Evolutionary conservation across 1,139 yeast species (phyloP).

Genomic region (Suhomyces atakaporum): DNA sequence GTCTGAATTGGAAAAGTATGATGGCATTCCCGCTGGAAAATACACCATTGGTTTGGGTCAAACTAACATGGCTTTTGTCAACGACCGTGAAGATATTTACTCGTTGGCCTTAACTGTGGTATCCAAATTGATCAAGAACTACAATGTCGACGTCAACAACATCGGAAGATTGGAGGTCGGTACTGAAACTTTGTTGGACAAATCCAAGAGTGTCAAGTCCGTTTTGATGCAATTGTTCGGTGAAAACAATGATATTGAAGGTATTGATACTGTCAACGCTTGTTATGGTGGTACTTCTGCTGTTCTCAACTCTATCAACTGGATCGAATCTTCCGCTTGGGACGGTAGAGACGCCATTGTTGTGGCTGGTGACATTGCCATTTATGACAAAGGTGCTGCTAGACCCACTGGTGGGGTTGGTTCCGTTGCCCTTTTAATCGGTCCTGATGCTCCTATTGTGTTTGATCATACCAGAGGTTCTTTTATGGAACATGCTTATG

Average conservation of each 20-base stretch:
- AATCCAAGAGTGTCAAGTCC: slow-evolving; percentile 95
- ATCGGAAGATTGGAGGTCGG: slow-evolving; percentile 98
- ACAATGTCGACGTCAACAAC: slow-evolving; percentile 74
- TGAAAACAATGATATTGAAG: slow-evolving; percentile 89
- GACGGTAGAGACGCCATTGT: slow-evolving; percentile 98
- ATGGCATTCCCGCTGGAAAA: slow-evolving; percentile 89
- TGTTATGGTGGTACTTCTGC: slow-evolving; percentile 99
- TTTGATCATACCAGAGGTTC: slow-evolving; percentile 88
- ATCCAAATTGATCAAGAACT: slow-evolving; percentile 72
- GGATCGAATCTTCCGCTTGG: slow-evolving; percentile 97
- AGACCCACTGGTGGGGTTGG: slow-evolving; percentile 99
- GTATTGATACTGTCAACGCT: slow-evolving; percentile 94
- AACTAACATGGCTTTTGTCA: slow-evolving; percentile 96
- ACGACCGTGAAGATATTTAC: slow-evolving; percentile 96
- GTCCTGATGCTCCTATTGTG: slow-evolving; percentile 97
- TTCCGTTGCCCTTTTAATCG: slow-evolving; percentile 90
- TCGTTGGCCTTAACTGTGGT: slow-evolving; percentile 86
- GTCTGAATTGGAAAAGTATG: slow-evolving; percentile 79
- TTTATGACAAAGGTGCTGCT: slow-evolving; percentile 95
- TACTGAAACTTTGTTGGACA: slow-evolving; percentile 95
- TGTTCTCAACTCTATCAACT: slow-evolving; percentile 87
- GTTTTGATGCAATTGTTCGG: slow-evolving; percentile 94
- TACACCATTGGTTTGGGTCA: slow-evolving; percentile 98
- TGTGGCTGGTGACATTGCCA: slow-evolving; percentile 96
- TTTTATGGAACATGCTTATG: slow-evolving; percentile 94